phyloP scores from a whole-genome alignment of 1,284 basidiomycete genomes.

The Tilletia caries region DNA sequence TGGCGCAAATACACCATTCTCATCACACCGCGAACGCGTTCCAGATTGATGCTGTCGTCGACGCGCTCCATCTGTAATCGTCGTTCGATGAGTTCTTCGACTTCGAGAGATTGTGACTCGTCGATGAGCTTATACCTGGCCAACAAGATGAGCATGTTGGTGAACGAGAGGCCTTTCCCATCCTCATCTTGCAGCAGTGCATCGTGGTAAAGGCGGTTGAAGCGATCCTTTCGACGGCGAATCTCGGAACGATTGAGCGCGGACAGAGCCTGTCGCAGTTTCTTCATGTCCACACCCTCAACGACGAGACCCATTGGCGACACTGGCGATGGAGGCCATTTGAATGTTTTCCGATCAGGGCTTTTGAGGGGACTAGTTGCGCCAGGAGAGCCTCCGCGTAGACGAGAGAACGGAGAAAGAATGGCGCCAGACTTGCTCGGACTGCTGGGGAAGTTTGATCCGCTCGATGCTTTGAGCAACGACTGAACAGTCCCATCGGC shows the following conservation, averaged over 20 bases:
- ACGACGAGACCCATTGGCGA: conserved; percentile 11
- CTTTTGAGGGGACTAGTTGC: conserved; percentile 14
- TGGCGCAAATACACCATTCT: conserved; percentile 40
- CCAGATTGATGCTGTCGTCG: conserved; percentile 41
- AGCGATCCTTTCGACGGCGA: conserved; percentile 33
- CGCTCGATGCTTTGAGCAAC: conserved; percentile 14
- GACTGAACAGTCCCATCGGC: conserved; percentile 26
- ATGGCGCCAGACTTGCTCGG: not conserved
- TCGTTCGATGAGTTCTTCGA: conserved; percentile 48
- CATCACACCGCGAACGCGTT: conserved; percentile 43
- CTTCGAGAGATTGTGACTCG: conserved; percentile 59
- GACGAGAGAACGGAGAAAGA: conserved; percentile 13
- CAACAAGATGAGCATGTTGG: conserved; percentile 79
- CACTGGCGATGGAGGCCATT: conserved; percentile 23
- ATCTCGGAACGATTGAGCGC: conserved; percentile 34
- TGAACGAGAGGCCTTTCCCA: conserved; percentile 74
- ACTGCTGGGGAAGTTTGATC: not conserved
- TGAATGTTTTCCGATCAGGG: not conserved
- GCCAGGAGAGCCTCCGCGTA: conserved; percentile 13
- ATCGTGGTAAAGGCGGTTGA: conserved; percentile 51
- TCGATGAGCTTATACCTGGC: conserved; percentile 90
- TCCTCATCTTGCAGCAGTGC: conserved; percentile 57
- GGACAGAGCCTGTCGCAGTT: conserved; percentile 25
- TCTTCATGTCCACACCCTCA: conserved; percentile 29
- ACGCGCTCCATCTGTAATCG: conserved; percentile 37